Conservation (phyloP, 352 stramenopile species). For the Pythium aristosporum region DNA sequence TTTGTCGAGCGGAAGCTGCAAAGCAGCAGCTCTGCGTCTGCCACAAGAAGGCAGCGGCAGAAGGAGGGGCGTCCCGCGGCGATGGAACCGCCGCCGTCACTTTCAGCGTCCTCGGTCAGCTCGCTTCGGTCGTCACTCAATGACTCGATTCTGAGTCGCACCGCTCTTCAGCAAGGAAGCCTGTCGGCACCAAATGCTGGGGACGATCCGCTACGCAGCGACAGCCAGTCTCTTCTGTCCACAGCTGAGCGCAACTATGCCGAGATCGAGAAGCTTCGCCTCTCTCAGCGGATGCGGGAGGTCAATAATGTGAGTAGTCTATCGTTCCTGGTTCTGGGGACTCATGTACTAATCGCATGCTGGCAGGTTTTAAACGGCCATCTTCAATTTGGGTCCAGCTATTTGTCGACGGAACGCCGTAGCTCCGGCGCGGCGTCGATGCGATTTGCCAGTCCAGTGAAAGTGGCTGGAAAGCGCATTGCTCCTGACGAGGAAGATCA, state of each 20-base stretch:
- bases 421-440: slow-evolving; percentile 4
- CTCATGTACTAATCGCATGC: background rate
- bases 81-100: slow-evolving; percentile 45
- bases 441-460: slow-evolving; percentile 3
- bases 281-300: slow-evolving; percentile 67
- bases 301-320: slow-evolving; percentile 57
- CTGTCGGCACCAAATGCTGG: background rate
- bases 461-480: background rate
- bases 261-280: slow-evolving; percentile 59
- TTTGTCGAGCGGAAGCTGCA: slow-evolving; percentile 70
- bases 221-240: slow-evolving; percentile 26
- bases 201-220: background rate
- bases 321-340: background rate
- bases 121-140: slow-evolving; percentile 30
- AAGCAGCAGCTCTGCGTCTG: slow-evolving; percentile 15
- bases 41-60: background rate
- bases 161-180: background rate
- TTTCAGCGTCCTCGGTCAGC: slow-evolving; percentile 33
- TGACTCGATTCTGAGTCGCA: slow-evolving; percentile 37
- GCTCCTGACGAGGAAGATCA: slow-evolving; percentile 11
- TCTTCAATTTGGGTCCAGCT: slow-evolving; percentile 53
- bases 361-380: slow-evolving; percentile 56
- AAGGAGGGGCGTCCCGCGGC: slow-evolving; percentile 12
- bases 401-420: slow-evolving; percentile 29
- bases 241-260: slow-evolving; percentile 49